Conservation (phyloP, 176 grass and related monocot genomes). For the Rhynchospora pubera region DNA sequence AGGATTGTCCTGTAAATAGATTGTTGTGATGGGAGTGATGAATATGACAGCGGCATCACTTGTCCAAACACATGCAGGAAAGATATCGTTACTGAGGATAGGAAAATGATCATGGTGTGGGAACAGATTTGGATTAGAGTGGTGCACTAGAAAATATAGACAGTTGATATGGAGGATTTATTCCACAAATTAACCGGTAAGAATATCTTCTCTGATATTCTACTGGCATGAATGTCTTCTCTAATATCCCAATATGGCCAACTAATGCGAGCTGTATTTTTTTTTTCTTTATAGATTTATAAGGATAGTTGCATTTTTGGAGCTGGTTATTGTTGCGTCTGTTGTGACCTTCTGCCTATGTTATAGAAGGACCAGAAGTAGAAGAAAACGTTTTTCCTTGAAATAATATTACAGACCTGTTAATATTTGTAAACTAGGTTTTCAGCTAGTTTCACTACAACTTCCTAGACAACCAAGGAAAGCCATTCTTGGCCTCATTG, state of each 20-base stretch:
- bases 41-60: slow-evolving; percentile 51
- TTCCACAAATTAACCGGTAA: slow-evolving; percentile 62
- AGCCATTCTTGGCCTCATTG: too few relatives aligned
- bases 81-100: slow-evolving; percentile 22
- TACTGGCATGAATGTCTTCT: too few relatives aligned
- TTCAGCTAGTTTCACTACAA: neutral
- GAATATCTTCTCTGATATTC: neutral
- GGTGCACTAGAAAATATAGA: slow-evolving; percentile 21
- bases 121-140: slow-evolving; percentile 14
- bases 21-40: slow-evolving; percentile 97
- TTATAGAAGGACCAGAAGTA: slow-evolving; percentile 29
- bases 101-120: slow-evolving; percentile 2
- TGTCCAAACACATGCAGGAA: slow-evolving; percentile 80
- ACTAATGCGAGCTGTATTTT: slow-evolving; percentile 2
- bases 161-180: slow-evolving; percentile 49
- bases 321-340: slow-evolving; percentile 42
- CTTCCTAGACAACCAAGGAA: too few relatives aligned
- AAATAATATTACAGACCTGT: slow-evolving; percentile 39
- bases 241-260: neutral
- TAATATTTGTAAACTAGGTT: neutral
- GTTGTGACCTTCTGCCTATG: slow-evolving; percentile 41
- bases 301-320: slow-evolving; percentile 28
- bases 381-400: slow-evolving; percentile 42
- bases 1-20: slow-evolving; percentile 32
- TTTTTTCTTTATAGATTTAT: slow-evolving; percentile 39